Conservation (phyloP, 805 yeast genomes). For the Kodamaea sagamina region DNA sequence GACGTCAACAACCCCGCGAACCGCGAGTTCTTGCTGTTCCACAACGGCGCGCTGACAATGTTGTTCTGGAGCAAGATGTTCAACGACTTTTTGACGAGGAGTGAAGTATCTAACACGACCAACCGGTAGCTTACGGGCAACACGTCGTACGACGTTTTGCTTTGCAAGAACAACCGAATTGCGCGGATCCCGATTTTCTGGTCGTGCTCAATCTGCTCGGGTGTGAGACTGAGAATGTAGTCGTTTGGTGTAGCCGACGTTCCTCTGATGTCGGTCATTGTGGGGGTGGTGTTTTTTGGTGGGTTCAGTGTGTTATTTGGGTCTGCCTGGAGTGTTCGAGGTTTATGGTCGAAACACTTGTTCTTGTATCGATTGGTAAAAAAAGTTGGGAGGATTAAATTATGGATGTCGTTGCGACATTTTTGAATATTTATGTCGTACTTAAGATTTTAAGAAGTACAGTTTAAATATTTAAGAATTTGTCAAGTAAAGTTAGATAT, state of each 20-base stretch:
- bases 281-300: too few relatives aligned
- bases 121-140: constrained; percentile 92
- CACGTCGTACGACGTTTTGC: constrained; percentile 95
- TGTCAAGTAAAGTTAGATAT: too few relatives aligned
- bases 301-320: too few relatives aligned
- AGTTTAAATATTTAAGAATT: too few relatives aligned
- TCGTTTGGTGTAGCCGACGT: constrained; percentile 43
- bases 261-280: constrained; percentile 18
- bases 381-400: neutral
- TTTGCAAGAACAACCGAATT: constrained; percentile 78
- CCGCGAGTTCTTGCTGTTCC: constrained; percentile 87
- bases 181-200: constrained; percentile 79
- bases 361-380: constrained; percentile 5
- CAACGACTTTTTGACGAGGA: constrained; percentile 85
- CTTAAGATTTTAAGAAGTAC: too few relatives aligned
- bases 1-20: constrained; percentile 95
- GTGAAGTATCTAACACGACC: constrained; percentile 89
- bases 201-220: constrained; percentile 52
- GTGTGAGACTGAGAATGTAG: constrained; percentile 41
- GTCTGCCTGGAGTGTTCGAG: too few relatives aligned
- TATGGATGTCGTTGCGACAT: constrained; percentile 3
- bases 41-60: constrained; percentile 93
- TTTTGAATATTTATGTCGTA: too few relatives aligned
- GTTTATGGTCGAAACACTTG: constrained; percentile 3
- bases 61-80: constrained; percentile 89